Evolutionary conservation across 2,329 filamentous ascomycete species (phyloP), one percentile per base, ranked within the genome.

Genomic region (Trichoderma endophyticum): DNA sequence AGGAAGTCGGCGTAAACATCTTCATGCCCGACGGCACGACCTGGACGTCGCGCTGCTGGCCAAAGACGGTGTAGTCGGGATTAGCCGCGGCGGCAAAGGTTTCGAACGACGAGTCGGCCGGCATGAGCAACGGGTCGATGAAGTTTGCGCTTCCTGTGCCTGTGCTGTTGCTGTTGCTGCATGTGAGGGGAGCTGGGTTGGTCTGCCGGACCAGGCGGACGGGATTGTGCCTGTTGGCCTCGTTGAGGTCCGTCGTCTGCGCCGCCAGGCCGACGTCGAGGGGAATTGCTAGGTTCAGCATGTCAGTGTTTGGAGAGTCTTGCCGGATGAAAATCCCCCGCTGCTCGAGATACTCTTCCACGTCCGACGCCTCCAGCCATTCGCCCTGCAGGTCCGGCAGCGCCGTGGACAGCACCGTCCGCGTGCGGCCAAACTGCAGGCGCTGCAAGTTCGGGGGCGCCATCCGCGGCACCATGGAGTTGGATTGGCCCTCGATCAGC

Each of bases 321-420:
- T 63, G 26, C 32, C 65, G 54, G 21, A 70, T 39, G 21, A 61
- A 70, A 14, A 72, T 72, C 8, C 70, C 70, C 6, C 70, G 48
- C 62, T 72, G 70, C 26, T 65, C 70, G 28, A 72, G 70, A 59
- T 72, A 72, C 26, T 72, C 70, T 24, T 72, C 70, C 18, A 72
- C 70, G 32, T 72, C 70, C 9, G 30, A 68, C 14, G 70, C 54
- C 24, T 70, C 70, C 12, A 72, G 70, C 70, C 70, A 72, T 21
- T 72, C 70, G 7, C 70, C 70, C 24, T 70, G 51, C 24, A 69
- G 39, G 43, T 65, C 65, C 5, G 70, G 70, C 6, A 72, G 24
- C 21, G 61, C 70, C 21, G 70, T 72, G 11, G 66, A n/a, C 24
- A 72, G 51, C 24, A 70, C 60, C 26, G 70, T 72, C 30, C 70